A percentile compares a stretch with the other conserved stretches of the same genome.
Conservation (phyloP, 805 yeast genomes). For the Metschnikowia gruessii region DNA sequence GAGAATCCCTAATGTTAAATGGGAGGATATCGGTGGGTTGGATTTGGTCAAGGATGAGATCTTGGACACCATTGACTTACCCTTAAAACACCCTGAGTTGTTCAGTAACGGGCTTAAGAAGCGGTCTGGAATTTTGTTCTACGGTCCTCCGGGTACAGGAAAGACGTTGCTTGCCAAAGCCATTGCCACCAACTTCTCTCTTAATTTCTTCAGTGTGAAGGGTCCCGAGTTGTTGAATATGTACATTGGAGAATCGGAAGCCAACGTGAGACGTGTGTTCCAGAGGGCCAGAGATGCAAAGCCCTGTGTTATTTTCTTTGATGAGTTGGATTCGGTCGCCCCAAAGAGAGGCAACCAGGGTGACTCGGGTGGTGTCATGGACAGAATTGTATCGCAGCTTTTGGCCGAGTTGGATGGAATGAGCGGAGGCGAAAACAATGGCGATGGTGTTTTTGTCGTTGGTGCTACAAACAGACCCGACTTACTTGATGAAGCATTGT, state of each 20-base stretch:
- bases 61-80: constrained; percentile 93
- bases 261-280: constrained; percentile 91
- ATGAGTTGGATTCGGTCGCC: constrained; percentile 96
- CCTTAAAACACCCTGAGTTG: constrained; percentile 86
- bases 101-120: constrained; percentile 88
- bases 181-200: constrained; percentile 90
- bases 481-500: constrained; percentile 85
- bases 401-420: constrained; percentile 95
- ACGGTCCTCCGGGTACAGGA: constrained; percentile 99
- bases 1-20: constrained; percentile 85
- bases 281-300: constrained; percentile 94
- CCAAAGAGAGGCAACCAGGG: constrained; percentile 99
- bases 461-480: constrained; percentile 99
- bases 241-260: constrained; percentile 99
- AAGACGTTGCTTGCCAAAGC: constrained; percentile 95
- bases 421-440: constrained; percentile 58
- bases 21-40: constrained; percentile 98
- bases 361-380: constrained; percentile 99
- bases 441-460: constrained; percentile 90
- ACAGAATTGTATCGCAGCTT: constrained; percentile 92
- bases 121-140: constrained; percentile 89
- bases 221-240: constrained; percentile 96
- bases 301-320: constrained; percentile 97
- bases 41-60: constrained; percentile 89
- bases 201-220: constrained; percentile 93